A percentile compares a stretch with the other conserved stretches of the same genome.
Evolutionary conservation across 2,329 filamentous ascomycete genomes (phyloP).

Genomic region (Sporothrix sp.): DNA sequence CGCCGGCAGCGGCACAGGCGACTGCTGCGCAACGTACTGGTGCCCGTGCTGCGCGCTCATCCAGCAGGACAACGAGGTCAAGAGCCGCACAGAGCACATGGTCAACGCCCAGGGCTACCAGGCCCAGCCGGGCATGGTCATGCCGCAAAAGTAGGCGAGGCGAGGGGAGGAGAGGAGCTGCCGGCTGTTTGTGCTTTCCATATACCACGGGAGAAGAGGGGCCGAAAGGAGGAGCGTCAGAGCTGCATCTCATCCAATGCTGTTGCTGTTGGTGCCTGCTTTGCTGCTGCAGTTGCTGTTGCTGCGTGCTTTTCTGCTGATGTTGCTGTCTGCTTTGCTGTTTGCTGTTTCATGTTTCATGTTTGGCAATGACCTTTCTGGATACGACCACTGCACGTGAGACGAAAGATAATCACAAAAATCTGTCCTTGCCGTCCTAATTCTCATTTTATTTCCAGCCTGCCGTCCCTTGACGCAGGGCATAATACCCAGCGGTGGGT

Average conservation of each 20-base stretch:
- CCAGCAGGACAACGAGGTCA: conserved; percentile 49
- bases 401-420: too few relatives aligned
- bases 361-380: background rate
- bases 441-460: background rate
- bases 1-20: conserved; percentile 35
- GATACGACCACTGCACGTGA: background rate
- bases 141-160: conserved; percentile 17
- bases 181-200: background rate
- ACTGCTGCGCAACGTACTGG: conserved; percentile 45
- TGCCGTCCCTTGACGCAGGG: background rate
- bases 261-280: background rate
- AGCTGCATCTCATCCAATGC: background rate
- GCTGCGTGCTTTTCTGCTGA: too few relatives aligned
- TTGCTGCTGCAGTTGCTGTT: background rate
- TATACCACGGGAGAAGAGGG: background rate
- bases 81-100: conserved; percentile 20
- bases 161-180: background rate
- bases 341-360: too few relatives aligned
- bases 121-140: conserved; percentile 24
- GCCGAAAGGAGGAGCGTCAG: background rate
- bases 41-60: conserved; percentile 48
- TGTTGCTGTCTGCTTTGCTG: too few relatives aligned
- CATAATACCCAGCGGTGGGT: too few relatives aligned
- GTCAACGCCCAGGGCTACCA: conserved; percentile 25
- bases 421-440: too few relatives aligned